These are phyloP conservation scores for Penicillium verrucosum DNA, from an alignment of 2,329 filamentous ascomycete genomes.

Conservation along the genomic window DNA sequence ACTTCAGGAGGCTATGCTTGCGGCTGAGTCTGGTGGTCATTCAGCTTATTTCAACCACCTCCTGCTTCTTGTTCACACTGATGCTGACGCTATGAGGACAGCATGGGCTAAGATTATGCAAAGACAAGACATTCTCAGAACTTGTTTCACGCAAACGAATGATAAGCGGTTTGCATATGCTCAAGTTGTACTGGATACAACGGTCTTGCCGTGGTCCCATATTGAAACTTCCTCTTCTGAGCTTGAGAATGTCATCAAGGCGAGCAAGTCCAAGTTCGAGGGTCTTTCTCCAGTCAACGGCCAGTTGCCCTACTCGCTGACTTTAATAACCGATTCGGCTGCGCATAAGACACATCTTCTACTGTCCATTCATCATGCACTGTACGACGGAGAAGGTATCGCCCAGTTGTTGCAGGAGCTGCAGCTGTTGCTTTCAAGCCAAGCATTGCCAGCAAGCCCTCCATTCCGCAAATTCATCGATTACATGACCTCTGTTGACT, in stretches of 20 bases:
- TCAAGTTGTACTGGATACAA: slow-evolving; percentile 63
- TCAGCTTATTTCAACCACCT: slow-evolving; percentile 71
- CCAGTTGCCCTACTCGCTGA: slow-evolving; percentile 30
- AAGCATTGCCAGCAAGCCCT: slow-evolving; percentile 48
- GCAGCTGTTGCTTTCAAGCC: slow-evolving; percentile 54
- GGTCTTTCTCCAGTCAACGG: slow-evolving; percentile 21
- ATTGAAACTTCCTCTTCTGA: slow-evolving; percentile 42
- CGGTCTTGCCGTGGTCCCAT: slow-evolving; percentile 44
- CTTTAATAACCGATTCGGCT: slow-evolving; percentile 18
- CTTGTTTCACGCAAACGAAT: slow-evolving; percentile 67
- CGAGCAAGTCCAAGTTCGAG: slow-evolving; percentile 37
- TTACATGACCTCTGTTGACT: slow-evolving; percentile 52
- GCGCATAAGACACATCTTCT: slow-evolving; percentile 26
- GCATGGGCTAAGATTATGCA: slow-evolving; percentile 62
- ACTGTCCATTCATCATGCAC: slow-evolving; percentile 69
- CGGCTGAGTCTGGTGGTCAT: slow-evolving; percentile 48
- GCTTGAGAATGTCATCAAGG: slow-evolving; percentile 44
- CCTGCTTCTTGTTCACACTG: slow-evolving; percentile 57
- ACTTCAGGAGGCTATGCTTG: slow-evolving; percentile 83
- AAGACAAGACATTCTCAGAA: slow-evolving; percentile 74
- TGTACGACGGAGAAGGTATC: slow-evolving; percentile 84
- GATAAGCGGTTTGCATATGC: slow-evolving; percentile 61
- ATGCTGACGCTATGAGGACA: slow-evolving; percentile 50
- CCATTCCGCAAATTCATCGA: slow-evolving; percentile 64
- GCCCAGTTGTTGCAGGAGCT: slow-evolving; percentile 67